Evolutionary conservation across 805 yeast species (phyloP).

Genomic region (Candida qinlingensis): DNA sequence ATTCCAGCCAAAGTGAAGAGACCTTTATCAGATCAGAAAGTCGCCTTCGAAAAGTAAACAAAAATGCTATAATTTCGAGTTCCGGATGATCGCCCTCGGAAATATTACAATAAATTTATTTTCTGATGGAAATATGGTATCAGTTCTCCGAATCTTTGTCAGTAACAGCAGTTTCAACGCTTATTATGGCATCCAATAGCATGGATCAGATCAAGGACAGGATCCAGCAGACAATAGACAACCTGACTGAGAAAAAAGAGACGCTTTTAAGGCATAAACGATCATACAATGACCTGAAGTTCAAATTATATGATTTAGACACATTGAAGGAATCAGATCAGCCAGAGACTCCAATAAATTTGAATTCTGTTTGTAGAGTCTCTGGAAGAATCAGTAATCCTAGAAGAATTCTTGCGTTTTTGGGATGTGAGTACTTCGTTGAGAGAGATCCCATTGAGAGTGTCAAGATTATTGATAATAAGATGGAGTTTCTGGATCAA

Average conservation of each 20-base stretch:
- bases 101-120: neutral
- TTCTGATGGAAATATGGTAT: neutral
- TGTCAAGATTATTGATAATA: conserved; percentile 21
- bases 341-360: conserved; percentile 13
- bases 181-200: neutral
- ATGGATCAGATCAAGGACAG: conserved; percentile 16
- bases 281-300: conserved; percentile 19
- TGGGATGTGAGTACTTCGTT: conserved; percentile 39
- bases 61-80: neutral
- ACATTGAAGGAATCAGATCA: conserved; percentile 6
- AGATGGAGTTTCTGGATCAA: conserved; percentile 27
- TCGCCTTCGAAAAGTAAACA: neutral
- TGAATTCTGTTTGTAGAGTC: conserved; percentile 18
- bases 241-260: conserved; percentile 5
- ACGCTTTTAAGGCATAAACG: conserved; percentile 14
- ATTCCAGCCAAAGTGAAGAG: neutral
- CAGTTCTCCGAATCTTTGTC: no score
- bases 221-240: conserved; percentile 4
- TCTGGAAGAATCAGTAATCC: conserved; percentile 20
- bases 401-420: conserved; percentile 24
- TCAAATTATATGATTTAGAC: conserved; percentile 16
- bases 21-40: neutral
- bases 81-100: neutral
- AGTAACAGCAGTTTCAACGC: no score
- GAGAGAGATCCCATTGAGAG: conserved; percentile 31